Conservation (phyloP, 2,329 filamentous ascomycete species). For the Alternaria burnsii region DNA sequence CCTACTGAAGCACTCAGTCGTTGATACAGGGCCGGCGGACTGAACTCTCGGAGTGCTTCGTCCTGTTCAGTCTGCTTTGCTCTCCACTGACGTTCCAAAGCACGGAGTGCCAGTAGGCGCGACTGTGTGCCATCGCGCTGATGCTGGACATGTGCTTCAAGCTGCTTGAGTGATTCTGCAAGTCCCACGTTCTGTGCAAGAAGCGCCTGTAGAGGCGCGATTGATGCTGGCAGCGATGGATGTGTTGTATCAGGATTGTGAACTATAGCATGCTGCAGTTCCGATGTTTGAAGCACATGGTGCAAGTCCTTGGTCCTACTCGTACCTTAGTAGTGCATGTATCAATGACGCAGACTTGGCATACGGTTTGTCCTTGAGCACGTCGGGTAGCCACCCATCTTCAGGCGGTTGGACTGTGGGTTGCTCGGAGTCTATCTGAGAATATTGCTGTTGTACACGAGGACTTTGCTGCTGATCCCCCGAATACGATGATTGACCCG, state of each 20-base stretch:
- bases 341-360: constrained; percentile 43
- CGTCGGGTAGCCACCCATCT: constrained; percentile 79
- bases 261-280: constrained; percentile 77
- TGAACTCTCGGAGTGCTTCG: constrained; percentile 81
- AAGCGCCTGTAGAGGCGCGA: constrained; percentile 69
- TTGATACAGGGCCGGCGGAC: constrained; percentile 86
- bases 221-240: constrained; percentile 72
- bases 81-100: constrained; percentile 90
- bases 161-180: constrained; percentile 67
- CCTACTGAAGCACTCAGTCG: constrained; percentile 76
- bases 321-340: constrained; percentile 23
- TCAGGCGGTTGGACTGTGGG: constrained; percentile 45
- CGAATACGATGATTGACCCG: constrained; percentile 42
- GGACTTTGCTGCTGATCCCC: constrained; percentile 27
- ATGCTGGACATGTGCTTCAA: constrained; percentile 66
- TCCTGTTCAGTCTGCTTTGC: constrained; percentile 92
- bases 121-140: constrained; percentile 78
- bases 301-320: constrained; percentile 80
- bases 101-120: constrained; percentile 81
- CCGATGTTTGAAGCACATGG: constrained; percentile 69
- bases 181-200: constrained; percentile 76
- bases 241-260: constrained; percentile 73
- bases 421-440: constrained; percentile 30
- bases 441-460: constrained; percentile 27
- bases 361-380: constrained; percentile 83